Percentiles rank a stretch among this genome's conserved stretches.
Conservation (phyloP, 768 basidiomycete genomes). For the Flagelloscypha sp. region DNA sequence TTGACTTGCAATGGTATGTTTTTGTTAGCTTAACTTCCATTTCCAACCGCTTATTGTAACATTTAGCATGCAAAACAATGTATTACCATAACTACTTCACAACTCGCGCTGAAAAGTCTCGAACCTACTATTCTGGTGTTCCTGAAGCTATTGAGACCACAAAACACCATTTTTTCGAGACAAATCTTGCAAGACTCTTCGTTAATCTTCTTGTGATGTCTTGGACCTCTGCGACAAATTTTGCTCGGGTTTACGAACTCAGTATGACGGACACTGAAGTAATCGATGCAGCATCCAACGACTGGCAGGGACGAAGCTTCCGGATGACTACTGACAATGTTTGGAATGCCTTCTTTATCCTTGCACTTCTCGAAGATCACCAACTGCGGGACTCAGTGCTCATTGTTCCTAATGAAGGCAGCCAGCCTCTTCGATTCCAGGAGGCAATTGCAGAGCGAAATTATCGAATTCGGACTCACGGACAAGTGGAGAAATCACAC, state of each 20-base stretch:
- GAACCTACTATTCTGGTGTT: constrained; percentile 17
- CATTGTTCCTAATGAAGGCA: constrained; percentile 16
- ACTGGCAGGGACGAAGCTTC: constrained; percentile 8
- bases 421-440: constrained; percentile 18
- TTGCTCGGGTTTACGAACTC: constrained; percentile 13
- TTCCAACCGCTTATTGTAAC: too few relatives aligned
- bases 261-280: constrained; percentile 9
- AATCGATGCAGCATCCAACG: constrained; percentile 7
- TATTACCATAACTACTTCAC: constrained; percentile 21
- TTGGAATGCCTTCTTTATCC: constrained; percentile 22
- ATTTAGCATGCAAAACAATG: constrained; percentile 17
- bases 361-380: constrained; percentile 18
- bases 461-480: constrained; percentile 12
- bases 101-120: constrained; percentile 7
- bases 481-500: constrained; percentile 19
- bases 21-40: too few relatives aligned
- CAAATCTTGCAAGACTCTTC: constrained; percentile 14
- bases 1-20: too few relatives aligned
- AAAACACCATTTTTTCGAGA: constrained; percentile 22
- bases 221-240: constrained; percentile 16
- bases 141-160: constrained; percentile 18
- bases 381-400: constrained; percentile 7
- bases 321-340: constrained; percentile 18
- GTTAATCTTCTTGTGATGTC: constrained; percentile 15
- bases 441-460: constrained; percentile 19